Evolutionary conservation across 805 yeast species (phyloP), one percentile per base, ranked within the genome.

Genomic region (Yarrowia hollandica): DNA sequence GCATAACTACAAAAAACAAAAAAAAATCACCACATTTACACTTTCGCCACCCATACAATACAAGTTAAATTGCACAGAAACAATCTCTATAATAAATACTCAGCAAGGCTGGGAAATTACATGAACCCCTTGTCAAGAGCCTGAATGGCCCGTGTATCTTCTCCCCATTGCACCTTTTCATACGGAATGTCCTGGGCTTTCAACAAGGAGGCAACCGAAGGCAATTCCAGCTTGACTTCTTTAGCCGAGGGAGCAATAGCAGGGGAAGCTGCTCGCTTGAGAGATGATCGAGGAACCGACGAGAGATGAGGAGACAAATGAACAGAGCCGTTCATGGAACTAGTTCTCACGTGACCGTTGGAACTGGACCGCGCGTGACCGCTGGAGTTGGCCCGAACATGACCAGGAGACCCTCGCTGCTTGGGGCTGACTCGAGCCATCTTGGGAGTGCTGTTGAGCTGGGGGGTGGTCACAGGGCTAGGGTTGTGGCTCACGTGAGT

Each of bases 71-170:
- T n/a, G n/a, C n/a, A n/a, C n/a, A n/a, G n/a, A n/a, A n/a, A n/a
- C n/a, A n/a, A n/a, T n/a, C n/a, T n/a, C n/a, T n/a, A n/a, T n/a
- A n/a, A n/a, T n/a, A n/a, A n/a, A n/a, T n/a, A n/a, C n/a, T n/a
- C n/a, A n/a, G n/a, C n/a, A n/a, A n/a, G n/a, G n/a, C n/a, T n/a
- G n/a, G n/a, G n/a, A n/a, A n/a, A 9, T 15, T 12, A 39, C 33
- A 52, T 60, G 30, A 68, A 66, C 11, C 65, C 61, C 59, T 62
- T 58, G 46, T 69, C 70, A 39, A 67, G 64, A n/a, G 70, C 70
- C 39, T 68, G 64, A 31, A 69, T 63, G n/a, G 71, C 71, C 7
- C 72, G 58, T 11, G 61, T 63, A 44, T 69, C 72, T 55, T 69
- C 72, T 19, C 68, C 67, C 64, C 68, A 68, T 14, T 63, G 46